Base-by-base conservation (phyloP, 208 protist genomes). In the Crithidia fasciculata region DNA sequence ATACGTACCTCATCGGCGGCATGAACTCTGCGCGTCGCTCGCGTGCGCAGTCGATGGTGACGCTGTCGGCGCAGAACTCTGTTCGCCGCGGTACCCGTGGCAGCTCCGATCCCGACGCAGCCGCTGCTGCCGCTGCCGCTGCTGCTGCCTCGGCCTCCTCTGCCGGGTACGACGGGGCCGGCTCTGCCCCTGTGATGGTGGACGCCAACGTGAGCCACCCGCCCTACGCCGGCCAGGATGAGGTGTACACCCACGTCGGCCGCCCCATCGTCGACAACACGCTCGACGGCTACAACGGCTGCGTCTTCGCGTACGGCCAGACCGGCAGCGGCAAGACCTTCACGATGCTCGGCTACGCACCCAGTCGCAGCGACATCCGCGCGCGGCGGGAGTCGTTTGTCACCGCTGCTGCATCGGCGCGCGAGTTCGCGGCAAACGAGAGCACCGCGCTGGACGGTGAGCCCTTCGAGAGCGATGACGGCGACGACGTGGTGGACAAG, bases 321-420 rank as follows among this genome's bases (percentile, higher is more conserved):
- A 98, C 95, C 0, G 87, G 88, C 58, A 88, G 83, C 56, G 96
- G 96, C 78, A 98, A 98, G 78, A 98, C 96, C 16, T 97, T 96
- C 83, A 97, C 96, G 19, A 98, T 98, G 86, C 79, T 95, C 28
- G 95, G 95, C 49, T 91, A 92, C 72, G 76, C 80, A 7, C 87
- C 90, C 43, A 82, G 58, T 40, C 73, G 63, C 45, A 77, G 62
- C 66, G 82, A 81, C 50, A 64, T 73, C 18, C 66, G 54, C 45
- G 72, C 64, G 2, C 72, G 72, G 2, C 45, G 52, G 6, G 76
- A 63, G 41, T 71, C 65, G 10, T 2, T 54, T 4, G 8, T 37
- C 9, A 40, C 4, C 40, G 2, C 44, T n/a, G 7, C 39, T 19
- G 28, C 28, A 28, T 18, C 45, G 2, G 43, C 28, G 8, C 9